Base-by-base conservation (phyloP, 345 rosid genomes). In the Raphanus raphanistrum region DNA sequence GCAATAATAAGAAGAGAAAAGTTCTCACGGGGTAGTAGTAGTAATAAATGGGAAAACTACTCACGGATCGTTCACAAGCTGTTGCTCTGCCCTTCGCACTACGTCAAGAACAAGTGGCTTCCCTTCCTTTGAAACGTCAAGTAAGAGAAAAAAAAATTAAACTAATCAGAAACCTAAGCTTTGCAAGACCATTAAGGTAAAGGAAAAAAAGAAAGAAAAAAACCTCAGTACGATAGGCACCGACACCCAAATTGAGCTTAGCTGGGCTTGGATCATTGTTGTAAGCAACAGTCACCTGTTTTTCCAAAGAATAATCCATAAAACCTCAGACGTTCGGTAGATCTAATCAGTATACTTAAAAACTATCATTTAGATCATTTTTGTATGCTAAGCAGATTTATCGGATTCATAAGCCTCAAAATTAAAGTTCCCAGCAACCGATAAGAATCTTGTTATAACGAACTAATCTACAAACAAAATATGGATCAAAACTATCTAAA, bases 201-300 rank as follows among this genome's bases (percentile, higher is more conserved):
- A 3, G 17, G n/a, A 1, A 35, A 35, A 11, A 13, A 11, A 1
- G 58, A 48, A 36, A 35, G 48, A 38, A 10, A 73, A 38, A 10
- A 73, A 95, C 99, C 96, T 95, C 97, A 43, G 98, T 95, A 75
- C 99, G 89, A 74, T 95, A 95, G 55, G 99, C 99, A 35, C 99
- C 99, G 15, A 92, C 99, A 32, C 99, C 98, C 80, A 95, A 80
- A 83, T 92, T 94, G 67, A 94, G 75, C 88, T 94, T 94, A 21
- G 52, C 73, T n/a, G 97, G 98, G 65, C 92, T 95, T 8, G 87
- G 85, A 79, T 92, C 99, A 75, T 92, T 91, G 88, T 95, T 95
- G 66, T 83, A 95, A 26, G 99, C 98, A 70, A 90, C 96, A 33
- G 99, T 95, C 9, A 95, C 96, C 99, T 65, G 52, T 36, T 65